Percentiles rank a stretch among this genome's conserved stretches.
Evolutionary conservation across 768 basidiomycete species (phyloP).

Genomic region (Rhodotorula paludigena): DNA sequence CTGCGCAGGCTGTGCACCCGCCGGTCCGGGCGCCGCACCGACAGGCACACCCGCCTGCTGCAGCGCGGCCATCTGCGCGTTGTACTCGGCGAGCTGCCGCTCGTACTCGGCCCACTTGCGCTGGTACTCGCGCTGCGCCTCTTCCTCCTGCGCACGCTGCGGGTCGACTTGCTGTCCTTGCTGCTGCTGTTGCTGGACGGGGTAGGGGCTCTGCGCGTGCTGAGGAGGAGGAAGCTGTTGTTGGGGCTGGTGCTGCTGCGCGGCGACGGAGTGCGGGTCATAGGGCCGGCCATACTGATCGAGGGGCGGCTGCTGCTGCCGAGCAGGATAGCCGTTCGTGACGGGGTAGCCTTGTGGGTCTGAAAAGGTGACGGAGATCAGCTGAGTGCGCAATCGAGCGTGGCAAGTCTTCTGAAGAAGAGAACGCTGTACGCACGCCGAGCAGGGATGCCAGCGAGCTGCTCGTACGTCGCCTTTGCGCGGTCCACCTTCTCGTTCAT

Average conservation of each 20-base stretch:
- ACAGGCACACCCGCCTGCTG: not conserved
- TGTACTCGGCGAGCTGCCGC: conserved; percentile 23
- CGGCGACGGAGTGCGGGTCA: conserved; percentile 4
- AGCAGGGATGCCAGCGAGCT: conserved; percentile 74
- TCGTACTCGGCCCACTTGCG: conserved; percentile 26
- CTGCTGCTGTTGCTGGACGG: not conserved
- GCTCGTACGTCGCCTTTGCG: conserved; percentile 81
- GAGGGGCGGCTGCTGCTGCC: conserved; percentile 43
- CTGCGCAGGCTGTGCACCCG: not conserved
- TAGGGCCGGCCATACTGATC: conserved; percentile 14
- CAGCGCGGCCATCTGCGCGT: conserved; percentile 13
- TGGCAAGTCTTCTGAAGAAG: not conserved
- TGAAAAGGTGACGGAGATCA: not conserved
- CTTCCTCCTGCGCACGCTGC: conserved; percentile 36
- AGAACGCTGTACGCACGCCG: conserved; percentile 53
- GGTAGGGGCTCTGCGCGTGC: not conserved
- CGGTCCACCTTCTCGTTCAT: conserved; percentile 93
- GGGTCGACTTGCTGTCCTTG: conserved; percentile 47
- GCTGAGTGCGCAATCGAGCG: not conserved
- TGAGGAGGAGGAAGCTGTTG: not conserved
- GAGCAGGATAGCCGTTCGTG: conserved; percentile 44
- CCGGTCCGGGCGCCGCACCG: too few species aligned
- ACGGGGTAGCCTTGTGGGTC: conserved; percentile 13
- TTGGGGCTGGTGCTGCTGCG: not conserved
- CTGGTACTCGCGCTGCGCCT: conserved; percentile 31